Conservation (phyloP, 2,329 filamentous ascomycete species). For the Penicillium sp. region DNA sequence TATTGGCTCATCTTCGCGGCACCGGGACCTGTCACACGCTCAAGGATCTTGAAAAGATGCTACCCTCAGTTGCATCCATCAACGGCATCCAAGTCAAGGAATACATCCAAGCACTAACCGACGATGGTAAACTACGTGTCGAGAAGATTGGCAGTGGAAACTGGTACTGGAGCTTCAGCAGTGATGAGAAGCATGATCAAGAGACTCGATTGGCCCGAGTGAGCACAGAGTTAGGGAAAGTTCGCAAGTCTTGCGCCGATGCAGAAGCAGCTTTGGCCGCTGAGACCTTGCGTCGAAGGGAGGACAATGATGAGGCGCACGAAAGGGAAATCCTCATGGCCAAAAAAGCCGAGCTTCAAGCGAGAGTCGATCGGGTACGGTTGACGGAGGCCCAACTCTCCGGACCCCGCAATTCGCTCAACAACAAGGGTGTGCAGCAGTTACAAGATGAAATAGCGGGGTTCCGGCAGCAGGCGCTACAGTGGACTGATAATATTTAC, state of each 20-base stretch:
- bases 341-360: conserved; percentile 23
- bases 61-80: conserved; percentile 60
- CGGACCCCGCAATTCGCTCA: conserved; percentile 23
- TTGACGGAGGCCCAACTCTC: conserved; percentile 33
- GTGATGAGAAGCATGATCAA: conserved; percentile 52
- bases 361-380: conserved; percentile 35
- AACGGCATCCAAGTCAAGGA: conserved; percentile 66
- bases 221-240: conserved; percentile 30
- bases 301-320: conserved; percentile 24
- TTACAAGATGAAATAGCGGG: conserved; percentile 34
- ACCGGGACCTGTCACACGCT: conserved; percentile 61
- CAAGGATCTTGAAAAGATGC: conserved; percentile 64
- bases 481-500: conserved; percentile 47
- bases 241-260: conserved; percentile 29
- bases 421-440: conserved; percentile 33
- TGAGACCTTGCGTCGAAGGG: conserved; percentile 33
- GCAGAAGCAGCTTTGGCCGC: conserved; percentile 36
- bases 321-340: conserved; percentile 23
- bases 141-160: conserved; percentile 69
- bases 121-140: conserved; percentile 60
- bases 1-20: conserved; percentile 58
- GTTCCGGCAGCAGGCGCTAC: conserved; percentile 32
- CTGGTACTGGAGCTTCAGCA: conserved; percentile 67
- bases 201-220: conserved; percentile 34
- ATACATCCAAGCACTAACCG: conserved; percentile 58